phyloP scores from a whole-genome alignment of 306 rosid genomes.

The Crataegus laevigata region DNA sequence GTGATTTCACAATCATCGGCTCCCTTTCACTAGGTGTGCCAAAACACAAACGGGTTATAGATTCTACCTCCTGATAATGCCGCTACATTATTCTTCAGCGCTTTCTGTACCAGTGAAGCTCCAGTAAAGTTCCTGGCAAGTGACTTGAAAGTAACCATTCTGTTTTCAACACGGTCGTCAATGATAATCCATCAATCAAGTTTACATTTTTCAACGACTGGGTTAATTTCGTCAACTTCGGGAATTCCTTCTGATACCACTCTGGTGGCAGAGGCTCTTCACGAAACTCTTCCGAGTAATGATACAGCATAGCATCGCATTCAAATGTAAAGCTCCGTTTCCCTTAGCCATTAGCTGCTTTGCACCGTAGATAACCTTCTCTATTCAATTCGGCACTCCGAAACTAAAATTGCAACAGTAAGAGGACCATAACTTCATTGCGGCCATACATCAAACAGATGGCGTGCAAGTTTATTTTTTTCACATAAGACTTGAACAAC shows the following conservation, averaged over 20 bases:
- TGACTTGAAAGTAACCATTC: conserved; percentile 52
- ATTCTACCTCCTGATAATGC: conserved; percentile 7
- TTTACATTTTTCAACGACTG: conserved; percentile 48
- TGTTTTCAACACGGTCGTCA: conserved; percentile 35
- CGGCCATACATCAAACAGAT: conserved; percentile 26
- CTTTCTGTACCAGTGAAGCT: conserved; percentile 42
- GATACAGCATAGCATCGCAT: conserved; percentile 34
- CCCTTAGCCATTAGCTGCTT: conserved; percentile 23
- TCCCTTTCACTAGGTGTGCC: conserved; percentile 54
- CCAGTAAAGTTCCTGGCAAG: conserved; percentile 60
- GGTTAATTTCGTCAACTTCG: conserved; percentile 34
- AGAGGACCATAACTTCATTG: conserved; percentile 6
- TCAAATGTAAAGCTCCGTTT: conserved; percentile 28
- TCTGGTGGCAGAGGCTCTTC: conserved; percentile 28
- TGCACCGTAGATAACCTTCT: conserved; percentile 10
- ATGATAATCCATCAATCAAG: conserved; percentile 45
- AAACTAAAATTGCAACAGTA: neutral
- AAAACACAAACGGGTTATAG: conserved; percentile 39
- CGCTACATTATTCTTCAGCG: conserved; percentile 21
- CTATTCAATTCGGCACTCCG: neutral
- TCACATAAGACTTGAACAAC: neutral
- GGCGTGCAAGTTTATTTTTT: neutral
- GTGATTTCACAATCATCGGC: conserved; percentile 51
- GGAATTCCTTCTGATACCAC: conserved; percentile 45
- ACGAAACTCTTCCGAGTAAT: conserved; percentile 32